phyloP scores from a whole-genome alignment of 139 green algal species.

The Micractinium sp. region DNA sequence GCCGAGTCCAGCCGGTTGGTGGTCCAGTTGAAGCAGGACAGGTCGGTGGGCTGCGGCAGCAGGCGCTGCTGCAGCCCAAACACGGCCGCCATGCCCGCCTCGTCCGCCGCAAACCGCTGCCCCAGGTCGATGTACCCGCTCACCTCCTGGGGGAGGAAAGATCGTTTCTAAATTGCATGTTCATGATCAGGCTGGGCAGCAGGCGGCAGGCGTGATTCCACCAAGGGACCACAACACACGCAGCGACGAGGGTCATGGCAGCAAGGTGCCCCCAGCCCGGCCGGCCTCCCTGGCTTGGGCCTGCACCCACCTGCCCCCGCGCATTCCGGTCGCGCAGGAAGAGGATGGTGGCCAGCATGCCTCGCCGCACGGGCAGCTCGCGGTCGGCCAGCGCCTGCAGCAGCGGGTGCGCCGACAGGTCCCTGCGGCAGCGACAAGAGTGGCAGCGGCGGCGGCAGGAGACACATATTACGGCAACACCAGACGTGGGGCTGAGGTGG shows the following conservation, averaged over 20 bases:
- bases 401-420: constrained; percentile 71
- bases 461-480: no score
- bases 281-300: no score
- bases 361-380: constrained; percentile 85
- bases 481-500: no score
- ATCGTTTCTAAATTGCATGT: neutral
- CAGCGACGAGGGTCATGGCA: no score
- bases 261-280: no score
- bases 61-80: constrained; percentile 81
- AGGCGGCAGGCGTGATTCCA: neutral
- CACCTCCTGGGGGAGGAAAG: constrained; percentile 58
- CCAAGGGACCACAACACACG: neutral
- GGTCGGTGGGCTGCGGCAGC: constrained; percentile 83
- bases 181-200: no score
- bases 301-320: constrained; percentile 62
- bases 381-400: constrained; percentile 78
- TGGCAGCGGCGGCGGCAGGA: neutral
- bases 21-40: constrained; percentile 95
- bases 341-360: constrained; percentile 90
- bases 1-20: constrained; percentile 83
- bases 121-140: constrained; percentile 93
- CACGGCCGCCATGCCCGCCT: constrained; percentile 78
- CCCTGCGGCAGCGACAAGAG: constrained; percentile 45
- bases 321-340: constrained; percentile 87
- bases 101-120: constrained; percentile 58